Evolutionary conservation across 23 red algal species (phyloP), one percentile per base, ranked within the genome.

Genomic region (Gracilaria vermiculophylla): DNA sequence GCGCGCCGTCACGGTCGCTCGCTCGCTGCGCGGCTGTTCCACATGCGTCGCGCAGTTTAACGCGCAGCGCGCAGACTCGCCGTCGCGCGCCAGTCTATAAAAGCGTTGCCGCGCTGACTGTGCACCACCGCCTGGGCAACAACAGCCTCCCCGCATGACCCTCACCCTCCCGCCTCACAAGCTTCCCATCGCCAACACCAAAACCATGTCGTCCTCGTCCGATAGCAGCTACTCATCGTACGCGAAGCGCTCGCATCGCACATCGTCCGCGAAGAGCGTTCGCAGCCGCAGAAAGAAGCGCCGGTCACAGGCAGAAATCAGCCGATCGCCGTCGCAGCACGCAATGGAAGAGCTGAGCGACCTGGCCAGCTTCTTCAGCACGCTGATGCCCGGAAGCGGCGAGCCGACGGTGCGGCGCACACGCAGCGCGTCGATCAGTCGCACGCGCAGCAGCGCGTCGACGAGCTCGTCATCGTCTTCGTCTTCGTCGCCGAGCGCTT

Each of bases 311-410:
- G 3, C 67, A 7, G n/a, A 15, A 19, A 3, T 64, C 2, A 20
- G 28, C 1, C 67, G 42, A 4, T 73, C 67, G 15, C 67, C 67
- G 67, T 73, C 67, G 67, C 67, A 73, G 17, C 67, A 73, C 67
- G 67, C 67, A 24, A 40, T 73, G 67, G 67, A 73, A 20, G 67
- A 73, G 24, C 67, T 73, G 17, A 47, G 67, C 40, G 67, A 73
- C 40, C 67, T 73, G 37, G 67, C 67, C 20, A 45, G 20, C 9
- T 73, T 73, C 67, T 73, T 73, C 67, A 73, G n/a, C 20, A 42
- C 32, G 3, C 67, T 73, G 16, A 73, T 73, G 37, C 39, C 67
- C 0, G 67, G 37, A 11, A 6, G 39, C 20, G 1, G 24, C 20
- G 67, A 73, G 2, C n/a, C 67, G 67, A 5, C 67, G 20, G 1